Evolutionary conservation across 1,139 yeast genomes (phyloP).

Genomic region (Diutina sp.): DNA sequence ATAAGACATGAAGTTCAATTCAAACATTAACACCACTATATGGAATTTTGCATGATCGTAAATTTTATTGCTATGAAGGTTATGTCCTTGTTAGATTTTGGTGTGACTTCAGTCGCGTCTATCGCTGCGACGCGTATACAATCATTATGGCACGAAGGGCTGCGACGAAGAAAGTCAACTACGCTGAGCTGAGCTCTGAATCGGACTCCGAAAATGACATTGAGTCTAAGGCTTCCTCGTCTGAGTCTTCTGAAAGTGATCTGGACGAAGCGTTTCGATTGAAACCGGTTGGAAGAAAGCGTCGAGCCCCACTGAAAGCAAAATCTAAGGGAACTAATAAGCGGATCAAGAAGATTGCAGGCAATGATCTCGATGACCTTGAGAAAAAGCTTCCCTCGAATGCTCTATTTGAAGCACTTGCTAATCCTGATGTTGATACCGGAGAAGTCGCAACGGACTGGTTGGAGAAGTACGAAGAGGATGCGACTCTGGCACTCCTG

Average conservation of each 20-base stretch:
- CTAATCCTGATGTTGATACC: constrained; percentile 35
- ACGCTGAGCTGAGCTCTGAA: constrained; percentile 1
- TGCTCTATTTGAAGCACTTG: constrained; percentile 35
- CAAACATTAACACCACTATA: too few relatives aligned
- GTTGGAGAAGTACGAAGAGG: constrained; percentile 37
- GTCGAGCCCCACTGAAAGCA: background rate
- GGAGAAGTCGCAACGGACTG: constrained; percentile 57
- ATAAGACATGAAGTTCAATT: too few relatives aligned
- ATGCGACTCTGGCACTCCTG: constrained; percentile 34
- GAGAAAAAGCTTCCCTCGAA: background rate
- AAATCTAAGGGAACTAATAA: background rate
- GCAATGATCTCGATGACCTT: background rate
- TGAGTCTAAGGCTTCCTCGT: background rate
- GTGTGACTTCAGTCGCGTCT: background rate
- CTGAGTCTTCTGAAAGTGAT: background rate
- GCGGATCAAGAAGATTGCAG: background rate
- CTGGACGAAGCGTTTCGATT: background rate
- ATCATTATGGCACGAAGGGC: background rate
- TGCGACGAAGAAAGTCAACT: background rate
- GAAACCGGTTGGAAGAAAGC: background rate
- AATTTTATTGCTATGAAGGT: too few relatives aligned
- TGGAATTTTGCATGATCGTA: too few relatives aligned
- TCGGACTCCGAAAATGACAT: background rate
- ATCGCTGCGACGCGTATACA: background rate
- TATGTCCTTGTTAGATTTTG: background rate